Evolutionary conservation across 176 grass and related monocot genomes (phyloP).

Genomic region (Eragrostis nindensis): DNA sequence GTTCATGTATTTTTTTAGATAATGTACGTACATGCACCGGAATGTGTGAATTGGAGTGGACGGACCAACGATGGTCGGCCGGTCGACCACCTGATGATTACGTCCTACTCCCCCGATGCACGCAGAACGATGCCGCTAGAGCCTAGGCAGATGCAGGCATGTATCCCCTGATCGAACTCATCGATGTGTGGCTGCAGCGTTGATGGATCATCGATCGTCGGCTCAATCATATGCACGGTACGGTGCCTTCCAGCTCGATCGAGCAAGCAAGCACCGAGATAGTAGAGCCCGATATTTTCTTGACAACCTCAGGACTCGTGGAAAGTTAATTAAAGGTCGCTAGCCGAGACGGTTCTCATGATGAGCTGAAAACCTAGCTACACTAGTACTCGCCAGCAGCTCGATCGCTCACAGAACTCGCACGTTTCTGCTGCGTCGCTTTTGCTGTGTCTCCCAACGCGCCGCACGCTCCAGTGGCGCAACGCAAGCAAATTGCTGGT

Average conservation of each 20-base stretch:
- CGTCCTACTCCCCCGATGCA: not conserved
- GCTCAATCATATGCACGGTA: not conserved
- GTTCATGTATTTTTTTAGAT: too few relatives aligned
- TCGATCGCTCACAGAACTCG: not conserved
- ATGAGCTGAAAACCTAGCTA: too few relatives aligned
- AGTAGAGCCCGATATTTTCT: not conserved
- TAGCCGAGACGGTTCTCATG: not conserved
- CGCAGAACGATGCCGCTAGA: not conserved
- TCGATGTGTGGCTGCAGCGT: not conserved
- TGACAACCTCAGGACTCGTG: not conserved
- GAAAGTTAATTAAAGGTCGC: not conserved
- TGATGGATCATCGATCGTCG: not conserved
- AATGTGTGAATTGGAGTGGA: not conserved
- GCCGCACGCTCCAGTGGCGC: not conserved
- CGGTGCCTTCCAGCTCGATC: conserved; percentile 37
- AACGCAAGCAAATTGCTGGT: conserved; percentile 6
- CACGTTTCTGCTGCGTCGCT: not conserved
- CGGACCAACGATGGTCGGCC: not conserved
- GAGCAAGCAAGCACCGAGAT: not conserved
- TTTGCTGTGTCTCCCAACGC: not conserved
- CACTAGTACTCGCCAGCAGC: not conserved
- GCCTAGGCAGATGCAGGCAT: not conserved
- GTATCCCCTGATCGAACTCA: too few relatives aligned
- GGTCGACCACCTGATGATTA: not conserved
- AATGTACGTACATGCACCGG: not conserved